These are phyloP conservation scores for Phyllosticta capitalensis DNA, from an alignment of 2,329 filamentous ascomycete genomes.

Conservation along the genomic window DNA sequence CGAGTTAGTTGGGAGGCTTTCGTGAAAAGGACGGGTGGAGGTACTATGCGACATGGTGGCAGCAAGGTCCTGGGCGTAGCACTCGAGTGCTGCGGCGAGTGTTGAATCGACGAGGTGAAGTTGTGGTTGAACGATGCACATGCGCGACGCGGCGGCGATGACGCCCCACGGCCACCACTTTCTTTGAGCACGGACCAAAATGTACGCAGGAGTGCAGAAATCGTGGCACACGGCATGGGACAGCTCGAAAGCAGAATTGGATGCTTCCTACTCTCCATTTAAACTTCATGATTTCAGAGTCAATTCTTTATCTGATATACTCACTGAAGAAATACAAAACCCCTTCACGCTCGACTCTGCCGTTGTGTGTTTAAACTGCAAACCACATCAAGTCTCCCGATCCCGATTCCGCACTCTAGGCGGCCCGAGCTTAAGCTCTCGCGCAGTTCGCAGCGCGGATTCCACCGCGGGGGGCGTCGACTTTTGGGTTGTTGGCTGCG, in stretches of 20 bases:
- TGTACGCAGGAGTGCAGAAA: too few species aligned
- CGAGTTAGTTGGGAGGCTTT: not conserved
- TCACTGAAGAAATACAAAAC: too few species aligned
- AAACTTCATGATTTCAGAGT: too few species aligned
- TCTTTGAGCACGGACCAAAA: not conserved
- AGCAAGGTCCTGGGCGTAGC: not conserved
- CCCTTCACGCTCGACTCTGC: too few species aligned
- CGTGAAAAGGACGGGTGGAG: not conserved
- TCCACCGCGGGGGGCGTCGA: not conserved
- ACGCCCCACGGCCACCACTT: constrained; percentile 5
- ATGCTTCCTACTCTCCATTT: too few species aligned
- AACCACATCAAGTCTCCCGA: too few species aligned
- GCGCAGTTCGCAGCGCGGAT: not conserved
- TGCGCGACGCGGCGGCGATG: not conserved
- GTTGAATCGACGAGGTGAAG: not conserved
- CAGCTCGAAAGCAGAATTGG: too few species aligned
- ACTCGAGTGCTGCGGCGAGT: not conserved
- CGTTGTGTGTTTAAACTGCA: too few species aligned
- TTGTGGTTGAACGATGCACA: not conserved
- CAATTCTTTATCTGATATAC: too few species aligned
- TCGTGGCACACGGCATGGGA: too few species aligned
- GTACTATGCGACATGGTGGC: constrained; percentile 42
- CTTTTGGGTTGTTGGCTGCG: not conserved
- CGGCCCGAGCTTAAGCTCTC: not conserved
- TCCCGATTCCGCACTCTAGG: not conserved